Evolutionary conservation across 768 basidiomycete genomes (phyloP).

Genomic region (Hericium rajendrae): DNA sequence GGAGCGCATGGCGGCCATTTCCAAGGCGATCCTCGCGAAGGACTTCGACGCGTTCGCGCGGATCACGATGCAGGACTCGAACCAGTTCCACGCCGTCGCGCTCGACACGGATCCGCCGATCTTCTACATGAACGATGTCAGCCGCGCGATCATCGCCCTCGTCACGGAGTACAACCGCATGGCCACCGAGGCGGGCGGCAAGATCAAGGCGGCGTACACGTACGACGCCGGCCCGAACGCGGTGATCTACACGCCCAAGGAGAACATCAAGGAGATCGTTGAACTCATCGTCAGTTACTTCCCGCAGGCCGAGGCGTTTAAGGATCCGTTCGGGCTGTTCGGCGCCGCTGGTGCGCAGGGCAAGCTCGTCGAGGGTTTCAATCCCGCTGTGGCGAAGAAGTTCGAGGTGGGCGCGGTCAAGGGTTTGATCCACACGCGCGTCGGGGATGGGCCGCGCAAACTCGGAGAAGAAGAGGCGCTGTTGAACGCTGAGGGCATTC

Average conservation of each 20-base stretch:
- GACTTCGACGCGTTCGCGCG: conserved; percentile 87
- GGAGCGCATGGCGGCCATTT: conserved; percentile 72
- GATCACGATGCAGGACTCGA: conserved; percentile 96
- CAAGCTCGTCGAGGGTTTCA: conserved; percentile 61
- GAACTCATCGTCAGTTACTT: conserved; percentile 75
- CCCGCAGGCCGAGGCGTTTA: conserved; percentile 71
- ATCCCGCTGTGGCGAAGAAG: conserved; percentile 62
- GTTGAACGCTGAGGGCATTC: conserved; percentile 60
- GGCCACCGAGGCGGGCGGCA: conserved; percentile 42
- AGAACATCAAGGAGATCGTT: conserved; percentile 72
- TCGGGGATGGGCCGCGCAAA: conserved; percentile 84
- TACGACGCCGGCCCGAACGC: conserved; percentile 98
- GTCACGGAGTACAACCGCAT: conserved; percentile 90
- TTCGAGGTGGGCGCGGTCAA: conserved; percentile 76
- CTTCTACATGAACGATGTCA: conserved; percentile 99
- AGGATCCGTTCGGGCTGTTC: conserved; percentile 66
- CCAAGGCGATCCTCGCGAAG: conserved; percentile 61
- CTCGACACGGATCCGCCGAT: conserved; percentile 97
- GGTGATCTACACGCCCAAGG: conserved; percentile 82
- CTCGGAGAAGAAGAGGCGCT: conserved; percentile 55
- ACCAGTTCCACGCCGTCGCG: conserved; percentile 97
- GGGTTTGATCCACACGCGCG: conserved; percentile 82
- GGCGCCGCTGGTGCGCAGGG: conserved; percentile 34
- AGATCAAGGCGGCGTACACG: conserved; percentile 90
- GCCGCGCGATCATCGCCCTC: conserved; percentile 82